These are phyloP conservation scores for Inga laurina DNA, from an alignment of 306 rosid genomes.

Conservation along the genomic window DNA sequence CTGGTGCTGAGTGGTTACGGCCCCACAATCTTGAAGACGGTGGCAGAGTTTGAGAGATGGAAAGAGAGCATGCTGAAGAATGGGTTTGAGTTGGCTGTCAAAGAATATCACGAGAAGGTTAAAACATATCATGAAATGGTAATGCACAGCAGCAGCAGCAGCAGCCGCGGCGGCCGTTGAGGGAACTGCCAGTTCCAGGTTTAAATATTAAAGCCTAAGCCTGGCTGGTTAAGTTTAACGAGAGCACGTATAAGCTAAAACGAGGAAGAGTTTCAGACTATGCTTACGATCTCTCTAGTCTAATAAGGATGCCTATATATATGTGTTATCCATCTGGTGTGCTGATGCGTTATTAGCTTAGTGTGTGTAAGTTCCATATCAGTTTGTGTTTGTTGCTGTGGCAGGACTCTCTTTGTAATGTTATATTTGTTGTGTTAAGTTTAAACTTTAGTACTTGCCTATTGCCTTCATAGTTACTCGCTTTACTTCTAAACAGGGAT, in stretches of 20 bases:
- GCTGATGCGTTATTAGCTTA: not conserved
- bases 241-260: not conserved
- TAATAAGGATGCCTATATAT: not conserved
- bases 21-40: not conserved
- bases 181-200: not conserved
- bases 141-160: not conserved
- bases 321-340: not conserved
- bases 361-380: not conserved
- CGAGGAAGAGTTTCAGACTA: not conserved
- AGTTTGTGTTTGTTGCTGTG: not conserved
- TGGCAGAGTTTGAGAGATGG: constrained; percentile 22
- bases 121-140: not conserved
- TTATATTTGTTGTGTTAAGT: not conserved
- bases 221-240: not conserved
- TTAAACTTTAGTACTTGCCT: not conserved
- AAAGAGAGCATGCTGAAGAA: not conserved
- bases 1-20: constrained; percentile 11
- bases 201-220: not conserved
- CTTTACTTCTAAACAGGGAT: not conserved
- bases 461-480: not conserved
- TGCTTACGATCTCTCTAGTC: not conserved
- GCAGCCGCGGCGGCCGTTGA: not conserved
- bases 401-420: not conserved
- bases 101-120: constrained; percentile 17
- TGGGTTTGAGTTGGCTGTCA: constrained; percentile 1